phyloP scores from a whole-genome alignment of 1,139 yeast genomes.

The Candida tropicalis region DNA sequence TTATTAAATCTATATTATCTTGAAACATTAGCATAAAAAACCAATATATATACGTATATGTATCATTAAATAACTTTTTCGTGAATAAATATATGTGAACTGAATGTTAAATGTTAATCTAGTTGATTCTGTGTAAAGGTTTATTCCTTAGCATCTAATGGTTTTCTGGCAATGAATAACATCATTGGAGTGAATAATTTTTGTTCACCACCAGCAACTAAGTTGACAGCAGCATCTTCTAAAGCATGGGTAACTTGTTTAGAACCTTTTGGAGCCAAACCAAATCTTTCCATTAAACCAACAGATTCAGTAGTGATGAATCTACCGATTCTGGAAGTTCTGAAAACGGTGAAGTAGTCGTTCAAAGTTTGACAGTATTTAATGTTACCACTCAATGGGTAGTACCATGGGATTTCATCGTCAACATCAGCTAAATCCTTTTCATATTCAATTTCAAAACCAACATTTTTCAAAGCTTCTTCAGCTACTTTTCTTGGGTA shows the following conservation, averaged over 20 bases:
- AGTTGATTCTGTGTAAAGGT: not conserved
- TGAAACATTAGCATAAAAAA: not conserved
- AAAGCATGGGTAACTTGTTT: slow-evolving; percentile 87
- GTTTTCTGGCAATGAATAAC: slow-evolving; percentile 86
- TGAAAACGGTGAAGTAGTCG: slow-evolving; percentile 82
- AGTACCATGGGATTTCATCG: slow-evolving; percentile 96
- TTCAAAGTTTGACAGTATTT: slow-evolving; percentile 77
- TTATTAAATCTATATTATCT: not conserved
- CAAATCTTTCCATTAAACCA: slow-evolving; percentile 76
- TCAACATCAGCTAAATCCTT: slow-evolving; percentile 81
- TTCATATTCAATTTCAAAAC: slow-evolving; percentile 77
- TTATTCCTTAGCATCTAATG: slow-evolving; percentile 30
- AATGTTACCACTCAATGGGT: slow-evolving; percentile 95
- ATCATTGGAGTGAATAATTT: slow-evolving; percentile 95
- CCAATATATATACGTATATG: not conserved
- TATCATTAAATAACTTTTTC: not conserved
- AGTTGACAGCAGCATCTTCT: slow-evolving; percentile 95
- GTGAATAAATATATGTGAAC: slow-evolving; percentile 3
- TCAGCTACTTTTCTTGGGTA: slow-evolving; percentile 82
- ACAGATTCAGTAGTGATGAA: slow-evolving; percentile 78
- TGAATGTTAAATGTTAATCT: not conserved
- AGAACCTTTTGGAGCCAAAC: slow-evolving; percentile 94
- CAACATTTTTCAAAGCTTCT: slow-evolving; percentile 82
- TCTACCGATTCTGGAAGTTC: slow-evolving; percentile 90
- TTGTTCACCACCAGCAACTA: slow-evolving; percentile 90